Evolutionary conservation across 345 rosid genomes (phyloP).

Genomic region (Brassica napus): DNA sequence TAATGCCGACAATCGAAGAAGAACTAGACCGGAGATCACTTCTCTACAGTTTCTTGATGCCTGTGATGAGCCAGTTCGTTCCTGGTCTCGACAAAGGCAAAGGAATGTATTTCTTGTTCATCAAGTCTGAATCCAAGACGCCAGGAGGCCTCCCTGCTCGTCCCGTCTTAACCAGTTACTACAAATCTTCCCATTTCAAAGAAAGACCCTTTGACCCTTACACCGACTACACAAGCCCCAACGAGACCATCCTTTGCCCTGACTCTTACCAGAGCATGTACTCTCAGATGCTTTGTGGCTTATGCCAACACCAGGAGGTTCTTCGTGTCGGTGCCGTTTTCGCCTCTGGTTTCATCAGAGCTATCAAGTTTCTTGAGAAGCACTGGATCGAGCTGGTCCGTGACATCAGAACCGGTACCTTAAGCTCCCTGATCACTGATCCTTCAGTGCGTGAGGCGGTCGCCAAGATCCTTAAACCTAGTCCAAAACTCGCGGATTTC

Average conservation of each 20-base stretch:
- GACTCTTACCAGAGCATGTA: constrained; percentile 87
- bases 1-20: constrained; percentile 80
- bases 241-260: constrained; percentile 69
- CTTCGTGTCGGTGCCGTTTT: constrained; percentile 83
- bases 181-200: constrained; percentile 69
- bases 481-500: constrained; percentile 61
- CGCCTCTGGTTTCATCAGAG: constrained; percentile 81
- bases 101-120: constrained; percentile 78
- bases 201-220: constrained; percentile 67
- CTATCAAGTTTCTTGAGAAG: constrained; percentile 74
- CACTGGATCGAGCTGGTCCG: constrained; percentile 54
- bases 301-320: constrained; percentile 61
- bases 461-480: constrained; percentile 59
- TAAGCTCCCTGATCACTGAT: constrained; percentile 56
- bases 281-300: constrained; percentile 76
- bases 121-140: constrained; percentile 72
- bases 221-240: constrained; percentile 82
- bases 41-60: constrained; percentile 72
- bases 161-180: constrained; percentile 72
- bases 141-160: constrained; percentile 75
- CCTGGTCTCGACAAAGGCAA: constrained; percentile 71
- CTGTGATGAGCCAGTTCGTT: constrained; percentile 71
- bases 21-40: constrained; percentile 65
- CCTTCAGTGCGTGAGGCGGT: constrained; percentile 59
- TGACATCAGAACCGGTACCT: constrained; percentile 58